Evolutionary conservation across 371 early-diverging fungal species (phyloP).

Genomic region (Apophysomyces elegans): DNA sequence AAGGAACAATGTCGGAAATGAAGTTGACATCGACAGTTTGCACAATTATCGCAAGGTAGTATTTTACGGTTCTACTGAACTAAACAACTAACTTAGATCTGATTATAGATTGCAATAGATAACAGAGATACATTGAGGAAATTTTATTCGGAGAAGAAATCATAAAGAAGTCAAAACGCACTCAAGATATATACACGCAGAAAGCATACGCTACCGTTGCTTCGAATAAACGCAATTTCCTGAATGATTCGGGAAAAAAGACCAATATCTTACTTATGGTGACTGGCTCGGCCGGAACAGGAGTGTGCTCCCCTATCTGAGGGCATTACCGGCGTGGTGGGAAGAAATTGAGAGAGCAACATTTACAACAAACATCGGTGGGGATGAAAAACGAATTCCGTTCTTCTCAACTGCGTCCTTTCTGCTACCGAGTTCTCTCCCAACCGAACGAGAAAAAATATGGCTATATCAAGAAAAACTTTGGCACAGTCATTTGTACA

Average conservation of each 20-base stretch:
- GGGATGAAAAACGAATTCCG: neutral
- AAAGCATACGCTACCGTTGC: neutral
- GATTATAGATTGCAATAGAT: neutral
- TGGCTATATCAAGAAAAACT: no score
- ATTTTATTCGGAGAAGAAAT: neutral
- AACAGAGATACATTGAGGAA: neutral
- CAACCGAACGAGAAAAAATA: neutral
- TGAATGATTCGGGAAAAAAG: neutral
- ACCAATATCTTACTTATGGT: neutral
- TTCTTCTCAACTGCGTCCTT: neutral
- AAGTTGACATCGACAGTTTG: no score
- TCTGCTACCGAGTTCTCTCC: neutral
- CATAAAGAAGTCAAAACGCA: neutral
- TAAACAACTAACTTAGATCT: no score
- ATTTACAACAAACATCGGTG: neutral
- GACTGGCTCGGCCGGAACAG: neutral
- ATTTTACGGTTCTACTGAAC: no score
- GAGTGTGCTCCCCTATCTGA: neutral
- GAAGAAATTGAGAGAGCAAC: slow-evolving; percentile 1
- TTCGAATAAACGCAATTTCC: neutral
- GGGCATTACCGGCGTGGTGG: neutral
- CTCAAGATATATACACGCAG: neutral
- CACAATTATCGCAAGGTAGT: no score
- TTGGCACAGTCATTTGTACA: neutral
- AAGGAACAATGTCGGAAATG: no score